Percentiles rank a stretch among this genome's conserved stretches.
phyloP scores from a whole-genome alignment of 192 early-diverging fungal species.

The Umbelopsis vinacea region DNA sequence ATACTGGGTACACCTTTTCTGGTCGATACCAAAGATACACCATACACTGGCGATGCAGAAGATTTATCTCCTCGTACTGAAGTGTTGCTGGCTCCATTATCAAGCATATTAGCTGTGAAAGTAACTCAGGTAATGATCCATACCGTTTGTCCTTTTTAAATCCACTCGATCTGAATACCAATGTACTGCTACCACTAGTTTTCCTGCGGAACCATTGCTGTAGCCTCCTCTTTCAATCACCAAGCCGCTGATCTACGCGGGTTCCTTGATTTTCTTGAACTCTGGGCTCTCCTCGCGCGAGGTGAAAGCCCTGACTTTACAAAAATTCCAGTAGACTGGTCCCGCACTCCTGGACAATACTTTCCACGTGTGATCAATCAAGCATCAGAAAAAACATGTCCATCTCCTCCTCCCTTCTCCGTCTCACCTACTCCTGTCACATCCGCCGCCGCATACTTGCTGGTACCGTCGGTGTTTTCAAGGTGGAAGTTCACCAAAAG shows the following conservation, averaged over 20 bases:
- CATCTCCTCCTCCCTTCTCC: slow-evolving; percentile 31
- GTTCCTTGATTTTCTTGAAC: slow-evolving; percentile 44
- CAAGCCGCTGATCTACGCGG: slow-evolving; percentile 37
- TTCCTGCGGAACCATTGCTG: slow-evolving; percentile 39
- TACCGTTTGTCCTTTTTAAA: neutral
- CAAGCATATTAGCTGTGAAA: slow-evolving; percentile 33
- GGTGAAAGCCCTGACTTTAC: slow-evolving; percentile 39
- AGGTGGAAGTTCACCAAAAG: slow-evolving; percentile 36
- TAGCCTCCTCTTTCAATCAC: slow-evolving; percentile 40
- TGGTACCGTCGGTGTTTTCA: slow-evolving; percentile 32
- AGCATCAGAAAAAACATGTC: slow-evolving; percentile 14
- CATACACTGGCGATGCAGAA: slow-evolving; percentile 27
- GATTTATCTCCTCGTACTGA: slow-evolving; percentile 33
- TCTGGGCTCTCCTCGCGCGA: slow-evolving; percentile 40
- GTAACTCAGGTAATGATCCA: slow-evolving; percentile 37
- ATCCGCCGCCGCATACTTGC: slow-evolving; percentile 22
- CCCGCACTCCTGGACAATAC: slow-evolving; percentile 37
- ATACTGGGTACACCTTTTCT: slow-evolving; percentile 34
- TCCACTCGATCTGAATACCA: neutral
- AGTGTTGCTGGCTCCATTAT: slow-evolving; percentile 9
- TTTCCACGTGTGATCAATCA: slow-evolving; percentile 31
- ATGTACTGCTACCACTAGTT: slow-evolving; percentile 28
- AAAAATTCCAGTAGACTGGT: slow-evolving; percentile 43
- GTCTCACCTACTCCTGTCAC: slow-evolving; percentile 22
- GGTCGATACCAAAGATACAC: slow-evolving; percentile 35